phyloP scores from a whole-genome alignment of 2,329 filamentous ascomycete species.

The Calonectria pseudoturangicola region DNA sequence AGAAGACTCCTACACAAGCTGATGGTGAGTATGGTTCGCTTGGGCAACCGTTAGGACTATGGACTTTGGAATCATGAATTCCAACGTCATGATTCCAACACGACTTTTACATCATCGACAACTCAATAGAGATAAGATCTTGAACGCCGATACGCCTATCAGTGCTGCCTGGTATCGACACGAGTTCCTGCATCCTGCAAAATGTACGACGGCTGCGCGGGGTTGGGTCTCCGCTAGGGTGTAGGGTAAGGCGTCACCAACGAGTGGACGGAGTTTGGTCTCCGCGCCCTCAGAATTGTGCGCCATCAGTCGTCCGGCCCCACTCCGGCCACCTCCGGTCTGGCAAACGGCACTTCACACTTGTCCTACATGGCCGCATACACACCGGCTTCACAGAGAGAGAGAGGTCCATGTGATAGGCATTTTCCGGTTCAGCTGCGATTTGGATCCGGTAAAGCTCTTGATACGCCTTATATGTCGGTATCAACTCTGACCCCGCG shows the following conservation, averaged over 20 bases:
- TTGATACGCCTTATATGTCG: background rate
- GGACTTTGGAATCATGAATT: background rate
- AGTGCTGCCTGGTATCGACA: background rate
- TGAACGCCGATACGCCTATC: no score
- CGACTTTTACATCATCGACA: no score
- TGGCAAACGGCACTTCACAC: background rate
- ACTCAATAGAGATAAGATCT: background rate
- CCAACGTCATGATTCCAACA: no score
- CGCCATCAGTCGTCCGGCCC: constrained; percentile 21
- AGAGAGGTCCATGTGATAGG: background rate
- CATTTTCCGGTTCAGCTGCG: background rate
- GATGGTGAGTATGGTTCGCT: background rate
- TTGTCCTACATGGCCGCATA: background rate
- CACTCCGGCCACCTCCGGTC: constrained; percentile 39
- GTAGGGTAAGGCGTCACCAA: background rate
- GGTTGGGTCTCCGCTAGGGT: constrained; percentile 5
- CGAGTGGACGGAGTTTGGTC: constrained; percentile 18
- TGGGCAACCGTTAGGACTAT: no score
- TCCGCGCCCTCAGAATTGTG: constrained; percentile 5
- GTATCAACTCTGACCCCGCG: background rate
- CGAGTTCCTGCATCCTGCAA: background rate
- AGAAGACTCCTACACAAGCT: background rate
- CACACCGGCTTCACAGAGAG: background rate
- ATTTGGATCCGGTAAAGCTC: background rate
- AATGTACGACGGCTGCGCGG: background rate